phyloP scores from a whole-genome alignment of 345 rosid species.

The Linum usitatissimum region DNA sequence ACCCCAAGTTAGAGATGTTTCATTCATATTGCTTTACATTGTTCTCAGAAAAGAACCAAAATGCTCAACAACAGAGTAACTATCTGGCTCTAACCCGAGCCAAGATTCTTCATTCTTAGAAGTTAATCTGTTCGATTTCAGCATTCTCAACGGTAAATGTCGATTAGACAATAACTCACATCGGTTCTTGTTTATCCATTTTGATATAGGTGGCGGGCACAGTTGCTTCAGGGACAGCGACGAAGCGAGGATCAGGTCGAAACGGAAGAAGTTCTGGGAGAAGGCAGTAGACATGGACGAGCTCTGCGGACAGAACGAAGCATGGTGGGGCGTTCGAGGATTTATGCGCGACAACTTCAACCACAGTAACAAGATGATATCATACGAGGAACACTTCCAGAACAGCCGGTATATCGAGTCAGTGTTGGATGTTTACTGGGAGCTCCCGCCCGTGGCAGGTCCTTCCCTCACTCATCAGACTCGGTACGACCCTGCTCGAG shows the following conservation, averaged over 20 bases:
- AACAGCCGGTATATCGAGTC: constrained; percentile 84
- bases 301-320: constrained; percentile 67
- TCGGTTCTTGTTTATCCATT: constrained; percentile 1
- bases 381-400: constrained; percentile 64
- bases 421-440: constrained; percentile 82
- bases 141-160: too few species aligned
- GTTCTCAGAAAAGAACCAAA: neutral
- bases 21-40: neutral
- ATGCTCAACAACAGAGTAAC: neutral
- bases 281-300: constrained; percentile 79
- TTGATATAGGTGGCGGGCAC: constrained; percentile 78
- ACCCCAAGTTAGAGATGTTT: neutral
- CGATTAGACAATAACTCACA: neutral
- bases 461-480: constrained; percentile 96
- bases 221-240: constrained; percentile 89
- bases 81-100: too few species aligned
- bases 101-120: too few species aligned
- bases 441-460: constrained; percentile 89
- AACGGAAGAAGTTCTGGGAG: constrained; percentile 88
- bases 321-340: constrained; percentile 99
- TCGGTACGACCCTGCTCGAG: constrained; percentile 83
- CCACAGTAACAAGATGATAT: constrained; percentile 56
- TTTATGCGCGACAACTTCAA: constrained; percentile 84
- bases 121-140: too few species aligned
- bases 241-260: constrained; percentile 72